Percentiles rank a stretch among this genome's conserved stretches.
Conservation (phyloP, 805 yeast genomes). For the Myxozyma lipomycoides region DNA sequence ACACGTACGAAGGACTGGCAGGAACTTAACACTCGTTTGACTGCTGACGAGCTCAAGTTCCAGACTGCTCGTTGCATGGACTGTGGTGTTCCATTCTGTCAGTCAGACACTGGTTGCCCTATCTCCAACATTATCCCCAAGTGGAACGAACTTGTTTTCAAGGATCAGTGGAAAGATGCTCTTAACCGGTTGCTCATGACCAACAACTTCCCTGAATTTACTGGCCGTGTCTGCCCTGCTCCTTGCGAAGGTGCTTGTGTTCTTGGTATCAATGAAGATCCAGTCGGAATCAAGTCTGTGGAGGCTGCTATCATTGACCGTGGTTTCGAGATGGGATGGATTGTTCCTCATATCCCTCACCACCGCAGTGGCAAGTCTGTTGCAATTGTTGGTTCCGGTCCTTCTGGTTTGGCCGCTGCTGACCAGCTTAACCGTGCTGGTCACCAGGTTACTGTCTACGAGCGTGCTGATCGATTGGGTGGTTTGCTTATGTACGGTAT, state of each 20-base stretch:
- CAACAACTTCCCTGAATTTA: constrained; percentile 97
- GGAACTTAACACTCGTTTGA: constrained; percentile 74
- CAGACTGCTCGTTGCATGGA: constrained; percentile 99
- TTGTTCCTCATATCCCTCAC: constrained; percentile 74
- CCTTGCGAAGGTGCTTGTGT: constrained; percentile 98
- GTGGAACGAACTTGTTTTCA: constrained; percentile 94
- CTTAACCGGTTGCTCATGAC: constrained; percentile 89
- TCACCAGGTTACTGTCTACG: constrained; percentile 85
- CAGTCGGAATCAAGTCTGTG: constrained; percentile 93
- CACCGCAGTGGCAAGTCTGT: constrained; percentile 78
- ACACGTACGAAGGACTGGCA: constrained; percentile 86
- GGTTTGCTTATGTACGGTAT: constrained; percentile 98
- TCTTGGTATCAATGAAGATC: constrained; percentile 86
- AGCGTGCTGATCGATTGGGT: constrained; percentile 93
- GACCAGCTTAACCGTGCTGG: constrained; percentile 97
- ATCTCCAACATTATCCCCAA: constrained; percentile 95
- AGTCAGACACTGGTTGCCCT: constrained; percentile 97
- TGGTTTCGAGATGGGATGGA: constrained; percentile 97
- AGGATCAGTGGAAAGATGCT: constrained; percentile 93
- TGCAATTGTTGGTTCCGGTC: constrained; percentile 94
- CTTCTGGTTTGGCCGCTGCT: constrained; percentile 94
- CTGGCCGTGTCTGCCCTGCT: constrained; percentile 98
- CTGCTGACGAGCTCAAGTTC: constrained; percentile 78
- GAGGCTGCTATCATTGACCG: constrained; percentile 95
- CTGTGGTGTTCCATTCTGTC: constrained; percentile 99